phyloP scores from a whole-genome alignment of 2,329 filamentous ascomycete species.

The Pseudogymnoascus sp. region DNA sequence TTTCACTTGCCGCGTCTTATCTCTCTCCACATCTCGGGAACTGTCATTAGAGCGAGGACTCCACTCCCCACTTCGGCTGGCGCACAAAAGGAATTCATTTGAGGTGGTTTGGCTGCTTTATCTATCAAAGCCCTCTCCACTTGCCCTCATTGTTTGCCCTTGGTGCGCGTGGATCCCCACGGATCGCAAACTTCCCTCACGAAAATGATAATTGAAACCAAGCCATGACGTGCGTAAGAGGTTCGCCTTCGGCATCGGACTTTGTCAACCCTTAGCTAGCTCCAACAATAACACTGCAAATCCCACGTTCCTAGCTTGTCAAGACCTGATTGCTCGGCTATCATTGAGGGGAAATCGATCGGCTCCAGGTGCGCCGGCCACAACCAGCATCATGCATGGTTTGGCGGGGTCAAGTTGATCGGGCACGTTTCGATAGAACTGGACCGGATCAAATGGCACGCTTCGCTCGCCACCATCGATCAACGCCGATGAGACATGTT shows the following conservation, averaged over 20 bases:
- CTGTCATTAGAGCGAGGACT: conserved; percentile 1
- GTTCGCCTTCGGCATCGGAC: neutral
- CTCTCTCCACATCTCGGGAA: conserved; percentile 8
- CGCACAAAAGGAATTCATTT: neutral
- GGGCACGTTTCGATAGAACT: conserved; percentile 2
- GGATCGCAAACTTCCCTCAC: neutral
- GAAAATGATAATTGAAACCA: neutral
- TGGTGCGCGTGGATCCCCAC: neutral
- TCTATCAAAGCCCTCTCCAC: conserved; percentile 2
- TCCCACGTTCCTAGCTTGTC: conserved; percentile 6
- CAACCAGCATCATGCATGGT: conserved; percentile 4
- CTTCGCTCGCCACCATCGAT: neutral
- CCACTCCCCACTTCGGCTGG: neutral
- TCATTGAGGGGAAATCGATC: conserved; percentile 7
- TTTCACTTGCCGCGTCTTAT: conserved; percentile 1
- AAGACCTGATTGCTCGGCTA: conserved; percentile 1
- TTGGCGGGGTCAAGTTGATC: conserved; percentile 8
- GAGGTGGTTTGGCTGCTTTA: neutral
- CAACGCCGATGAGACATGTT: conserved; percentile 3
- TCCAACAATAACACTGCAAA: conserved; percentile 2
- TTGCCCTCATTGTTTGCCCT: neutral
- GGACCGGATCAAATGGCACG: neutral
- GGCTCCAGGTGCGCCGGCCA: neutral
- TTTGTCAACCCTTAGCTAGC: neutral
- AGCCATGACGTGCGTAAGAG: neutral